Base-by-base conservation (phyloP, 768 basidiomycete genomes). In the Podaxis sp. region DNA sequence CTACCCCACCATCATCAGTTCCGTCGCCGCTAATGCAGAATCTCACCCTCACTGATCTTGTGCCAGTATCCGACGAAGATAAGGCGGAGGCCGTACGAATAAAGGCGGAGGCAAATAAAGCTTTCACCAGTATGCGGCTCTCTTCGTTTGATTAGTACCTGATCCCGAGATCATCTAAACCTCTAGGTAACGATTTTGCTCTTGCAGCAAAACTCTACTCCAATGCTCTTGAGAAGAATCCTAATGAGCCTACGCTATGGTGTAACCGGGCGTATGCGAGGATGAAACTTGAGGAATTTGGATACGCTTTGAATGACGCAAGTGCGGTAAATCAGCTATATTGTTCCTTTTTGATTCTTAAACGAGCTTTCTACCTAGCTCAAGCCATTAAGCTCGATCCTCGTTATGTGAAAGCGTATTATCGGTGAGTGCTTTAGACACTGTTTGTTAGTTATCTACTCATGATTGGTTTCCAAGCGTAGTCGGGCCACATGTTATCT, bases 201-300 rank as follows among this genome's bases (percentile, higher is more conserved):
- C 73, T 76, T 15, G 94, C 96, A 11, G 88, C 90, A 9, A 81
- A 83, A 44, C 75, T 97, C 40, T 99, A 99, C 74, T 84, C 89
- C 2, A 76, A 87, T 40, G 93, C 96, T 2, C 91, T 99, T 67
- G 87, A 90, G 66, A 84, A 88, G 71, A 95, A 99, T 72, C 95
- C 95, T 0, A 79, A 80, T 60, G 96, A 98, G 69, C 78, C 95
- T 57, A 95, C 94, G 13, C 75, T 96, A 57, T 99, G 93, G 91
- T 95, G 91, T 72, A 99, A 99, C 76, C 85, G 96, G 40, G 95
- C 97, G 2, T 92, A 94, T 75, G 84, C 92, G 13, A 85, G 96
- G 56, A 93, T 96, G 75, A 97, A 93, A 77, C 76, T 99, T 60
- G 92, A 99, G 74, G 83, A 99, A 76, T 90, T 91, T 69, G 97